Evolutionary conservation across 2,329 filamentous ascomycete species (phyloP).

Genomic region (Pseudogymnoascus sp.): DNA sequence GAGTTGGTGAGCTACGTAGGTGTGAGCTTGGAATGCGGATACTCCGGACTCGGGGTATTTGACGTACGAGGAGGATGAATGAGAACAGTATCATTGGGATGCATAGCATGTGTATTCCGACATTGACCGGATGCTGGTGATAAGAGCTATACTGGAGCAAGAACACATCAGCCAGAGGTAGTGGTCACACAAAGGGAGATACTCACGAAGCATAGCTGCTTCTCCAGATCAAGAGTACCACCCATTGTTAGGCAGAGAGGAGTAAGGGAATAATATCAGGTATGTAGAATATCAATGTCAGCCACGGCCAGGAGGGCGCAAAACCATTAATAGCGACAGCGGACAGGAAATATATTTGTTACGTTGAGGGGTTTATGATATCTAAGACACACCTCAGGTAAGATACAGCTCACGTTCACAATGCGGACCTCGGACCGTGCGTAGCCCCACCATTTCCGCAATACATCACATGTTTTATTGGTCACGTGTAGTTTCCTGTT

Average conservation of each 20-base stretch:
- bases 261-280: not conserved
- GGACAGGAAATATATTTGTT: not conserved
- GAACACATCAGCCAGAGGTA: conserved; percentile 14
- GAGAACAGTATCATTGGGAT: conserved; percentile 70
- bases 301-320: not conserved
- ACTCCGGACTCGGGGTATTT: not conserved
- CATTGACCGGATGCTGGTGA: conserved; percentile 70
- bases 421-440: not conserved
- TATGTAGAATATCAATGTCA: conserved; percentile 6
- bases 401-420: conserved; percentile 6
- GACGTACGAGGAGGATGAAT: conserved; percentile 61
- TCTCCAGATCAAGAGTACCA: conserved; percentile 63
- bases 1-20: conserved; percentile 50
- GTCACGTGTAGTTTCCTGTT: not conserved
- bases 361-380: conserved; percentile 2
- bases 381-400: not conserved
- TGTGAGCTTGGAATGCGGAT: conserved; percentile 18
- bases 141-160: conserved; percentile 68
- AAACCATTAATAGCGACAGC: not conserved
- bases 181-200: not conserved
- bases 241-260: not conserved
- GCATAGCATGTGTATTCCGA: conserved; percentile 71
- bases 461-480: not conserved
- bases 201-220: conserved; percentile 74
- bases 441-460: not conserved